Conservation (phyloP, 441 rosid species). For the Syzygium syzygioides region DNA sequence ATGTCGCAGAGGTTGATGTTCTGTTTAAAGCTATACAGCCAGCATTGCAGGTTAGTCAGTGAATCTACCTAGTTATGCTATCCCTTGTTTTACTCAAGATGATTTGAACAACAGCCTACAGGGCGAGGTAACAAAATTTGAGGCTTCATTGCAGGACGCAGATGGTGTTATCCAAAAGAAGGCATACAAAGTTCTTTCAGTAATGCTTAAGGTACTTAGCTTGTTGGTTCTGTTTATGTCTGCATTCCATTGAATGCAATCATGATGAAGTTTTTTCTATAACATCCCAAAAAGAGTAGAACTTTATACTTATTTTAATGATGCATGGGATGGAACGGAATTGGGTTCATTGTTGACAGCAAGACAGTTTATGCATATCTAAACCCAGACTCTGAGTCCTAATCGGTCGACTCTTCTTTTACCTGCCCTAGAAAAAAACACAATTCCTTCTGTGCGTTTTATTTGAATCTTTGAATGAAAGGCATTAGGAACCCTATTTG, state of each 20-base stretch:
- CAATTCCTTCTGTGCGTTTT: neutral
- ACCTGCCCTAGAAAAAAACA: neutral
- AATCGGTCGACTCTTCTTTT: neutral
- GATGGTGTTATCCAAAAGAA: conserved; percentile 82
- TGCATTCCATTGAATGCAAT: neutral
- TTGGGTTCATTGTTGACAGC: neutral
- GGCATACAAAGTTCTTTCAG: conserved; percentile 86
- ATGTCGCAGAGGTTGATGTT: conserved; percentile 40
- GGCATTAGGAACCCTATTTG: neutral
- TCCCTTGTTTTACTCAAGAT: neutral
- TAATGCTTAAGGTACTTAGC: conserved; percentile 57
- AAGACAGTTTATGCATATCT: neutral
- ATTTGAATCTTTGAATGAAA: neutral
- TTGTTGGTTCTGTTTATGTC: neutral
- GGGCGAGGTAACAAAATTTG: neutral
- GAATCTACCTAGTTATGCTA: neutral
- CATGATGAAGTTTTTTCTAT: neutral
- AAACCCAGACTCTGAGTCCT: neutral
- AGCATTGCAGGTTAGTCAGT: conserved; percentile 62
- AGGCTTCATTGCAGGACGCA: conserved; percentile 46
- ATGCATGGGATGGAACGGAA: neutral
- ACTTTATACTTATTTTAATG: neutral
- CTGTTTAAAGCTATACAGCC: conserved; percentile 57
- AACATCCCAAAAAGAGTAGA: neutral
- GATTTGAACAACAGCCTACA: neutral